Percentiles rank a stretch among this genome's conserved stretches.
phyloP scores from a whole-genome alignment of 495 filamentous ascomycete species.

The Daldinia caldariorum region DNA sequence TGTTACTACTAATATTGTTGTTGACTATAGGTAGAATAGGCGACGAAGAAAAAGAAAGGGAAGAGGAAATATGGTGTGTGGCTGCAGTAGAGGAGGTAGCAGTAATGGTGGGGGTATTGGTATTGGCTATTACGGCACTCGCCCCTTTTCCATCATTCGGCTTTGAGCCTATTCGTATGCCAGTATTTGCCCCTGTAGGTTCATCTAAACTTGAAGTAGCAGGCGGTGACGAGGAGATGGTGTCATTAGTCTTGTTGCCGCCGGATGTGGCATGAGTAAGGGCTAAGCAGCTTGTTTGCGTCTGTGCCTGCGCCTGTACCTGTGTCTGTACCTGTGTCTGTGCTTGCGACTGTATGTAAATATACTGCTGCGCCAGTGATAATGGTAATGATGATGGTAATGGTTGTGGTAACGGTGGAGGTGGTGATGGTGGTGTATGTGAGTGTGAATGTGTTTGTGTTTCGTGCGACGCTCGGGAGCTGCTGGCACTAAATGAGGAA shows the following conservation, averaged over 20 bases:
- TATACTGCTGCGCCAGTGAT: background rate
- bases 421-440: slow-evolving; percentile 13
- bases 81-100: background rate
- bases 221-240: slow-evolving; percentile 40
- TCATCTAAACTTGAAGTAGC: slow-evolving; percentile 5
- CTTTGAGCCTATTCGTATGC: slow-evolving; percentile 12
- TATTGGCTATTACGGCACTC: slow-evolving; percentile 18
- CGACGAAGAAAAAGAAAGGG: slow-evolving; percentile 14
- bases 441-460: slow-evolving; percentile 27
- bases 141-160: slow-evolving; percentile 30
- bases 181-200: slow-evolving; percentile 5
- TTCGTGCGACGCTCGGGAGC: slow-evolving; percentile 39
- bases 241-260: slow-evolving; percentile 22
- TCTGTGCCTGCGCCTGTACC: slow-evolving; percentile 7
- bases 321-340: slow-evolving; percentile 1
- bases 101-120: background rate
- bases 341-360: slow-evolving; percentile 10
- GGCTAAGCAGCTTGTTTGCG: slow-evolving; percentile 2
- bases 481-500: slow-evolving; percentile 37
- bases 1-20: slow-evolving; percentile 11
- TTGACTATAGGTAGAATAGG: slow-evolving; percentile 1
- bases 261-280: slow-evolving; percentile 22
- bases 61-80: background rate
- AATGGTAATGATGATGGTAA: background rate
- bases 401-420: slow-evolving; percentile 3